A percentile compares a stretch with the other conserved stretches of the same genome.
These are phyloP conservation scores for Cyclotella choctawhatcheeana DNA, from an alignment of 108 stramenopile genomes.

Conservation along the genomic window DNA sequence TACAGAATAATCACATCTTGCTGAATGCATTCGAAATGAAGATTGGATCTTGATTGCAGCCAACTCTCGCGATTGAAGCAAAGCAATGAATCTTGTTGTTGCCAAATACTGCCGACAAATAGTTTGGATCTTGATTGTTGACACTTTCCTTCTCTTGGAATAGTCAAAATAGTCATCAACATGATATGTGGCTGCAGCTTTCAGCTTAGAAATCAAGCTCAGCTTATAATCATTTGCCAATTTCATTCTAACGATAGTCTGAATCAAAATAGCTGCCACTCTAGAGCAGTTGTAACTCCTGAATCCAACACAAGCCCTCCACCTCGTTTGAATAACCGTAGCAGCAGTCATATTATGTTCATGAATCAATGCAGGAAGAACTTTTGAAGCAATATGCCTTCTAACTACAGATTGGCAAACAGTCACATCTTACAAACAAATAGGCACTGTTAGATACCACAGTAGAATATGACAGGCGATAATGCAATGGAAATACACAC, in stretches of 20 bases:
- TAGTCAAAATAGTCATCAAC: not conserved
- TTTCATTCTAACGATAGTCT: not conserved
- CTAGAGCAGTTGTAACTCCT: not conserved
- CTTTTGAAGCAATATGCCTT: not conserved
- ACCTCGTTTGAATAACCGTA: not conserved
- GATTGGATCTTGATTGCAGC: constrained; percentile 4
- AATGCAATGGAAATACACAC: not conserved
- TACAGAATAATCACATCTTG: not conserved
- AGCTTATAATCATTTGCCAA: not conserved
- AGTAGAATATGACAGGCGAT: not conserved
- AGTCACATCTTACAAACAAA: not conserved
- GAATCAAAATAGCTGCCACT: constrained; percentile 1
- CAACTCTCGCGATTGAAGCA: not conserved
- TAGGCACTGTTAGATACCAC: not conserved
- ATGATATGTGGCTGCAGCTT: constrained; percentile 2
- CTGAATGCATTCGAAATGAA: not conserved
- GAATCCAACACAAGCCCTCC: not conserved
- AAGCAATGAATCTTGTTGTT: not conserved
- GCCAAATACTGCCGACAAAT: not conserved
- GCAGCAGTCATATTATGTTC: not conserved
- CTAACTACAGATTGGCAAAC: not conserved
- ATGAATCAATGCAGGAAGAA: not conserved
- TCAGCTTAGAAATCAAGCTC: not conserved
- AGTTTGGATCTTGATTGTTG: constrained; percentile 1
- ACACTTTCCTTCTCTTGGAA: not conserved